A percentile compares a stretch with the other conserved stretches of the same genome.
phyloP scores from a whole-genome alignment of 768 basidiomycete species.

The Pleurotus citrinopileatus region DNA sequence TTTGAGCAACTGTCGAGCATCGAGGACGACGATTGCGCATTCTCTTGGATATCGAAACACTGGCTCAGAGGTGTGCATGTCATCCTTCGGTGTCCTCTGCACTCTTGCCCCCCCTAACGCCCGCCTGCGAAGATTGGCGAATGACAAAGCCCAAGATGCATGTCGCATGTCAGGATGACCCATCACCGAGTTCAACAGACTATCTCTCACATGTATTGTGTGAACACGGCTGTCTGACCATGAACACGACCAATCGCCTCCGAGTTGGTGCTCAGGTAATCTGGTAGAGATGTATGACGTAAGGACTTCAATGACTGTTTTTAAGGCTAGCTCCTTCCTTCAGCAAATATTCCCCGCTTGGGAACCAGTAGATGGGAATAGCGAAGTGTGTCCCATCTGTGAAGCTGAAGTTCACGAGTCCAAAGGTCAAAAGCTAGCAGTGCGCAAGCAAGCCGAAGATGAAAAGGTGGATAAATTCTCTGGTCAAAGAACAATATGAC shows the following conservation, averaged over 20 bases:
- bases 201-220: conserved; percentile 64
- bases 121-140: conserved; percentile 63
- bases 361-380: conserved; percentile 48
- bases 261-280: conserved; percentile 62
- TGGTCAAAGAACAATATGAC: no score
- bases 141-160: conserved; percentile 78
- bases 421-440: conserved; percentile 59
- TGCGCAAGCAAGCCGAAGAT: conserved; percentile 67
- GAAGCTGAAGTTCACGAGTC: conserved; percentile 50
- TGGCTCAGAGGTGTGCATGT: conserved; percentile 87
- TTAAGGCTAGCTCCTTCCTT: conserved; percentile 57
- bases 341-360: conserved; percentile 61
- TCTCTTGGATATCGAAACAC: conserved; percentile 65
- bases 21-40: conserved; percentile 39
- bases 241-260: conserved; percentile 52
- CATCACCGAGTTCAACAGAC: conserved; percentile 58
- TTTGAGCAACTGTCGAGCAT: conserved; percentile 53
- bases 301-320: conserved; percentile 6
- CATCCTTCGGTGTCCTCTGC: no score
- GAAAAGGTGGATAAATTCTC: conserved; percentile 58
- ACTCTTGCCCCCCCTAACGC: conserved; percentile 3
- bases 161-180: conserved; percentile 50
- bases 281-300: neutral
- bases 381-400: conserved; percentile 63
- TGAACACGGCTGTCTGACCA: conserved; percentile 63